Evolutionary conservation across 805 yeast species (phyloP), one percentile per base, ranked within the genome.

Genomic region (Starmera dryadoides): DNA sequence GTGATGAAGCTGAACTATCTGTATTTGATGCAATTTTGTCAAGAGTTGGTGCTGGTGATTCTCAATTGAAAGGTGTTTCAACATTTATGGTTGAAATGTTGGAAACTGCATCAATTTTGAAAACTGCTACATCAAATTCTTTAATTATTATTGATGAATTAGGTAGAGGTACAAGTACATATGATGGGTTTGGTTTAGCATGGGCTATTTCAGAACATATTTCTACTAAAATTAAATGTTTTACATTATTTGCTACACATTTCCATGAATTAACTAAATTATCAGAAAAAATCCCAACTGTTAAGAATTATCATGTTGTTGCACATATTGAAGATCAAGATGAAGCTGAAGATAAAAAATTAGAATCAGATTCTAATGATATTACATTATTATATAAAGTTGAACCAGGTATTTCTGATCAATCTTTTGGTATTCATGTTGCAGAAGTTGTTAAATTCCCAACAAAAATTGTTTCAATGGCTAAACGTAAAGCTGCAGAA

Each of bases 21-120:
- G 68, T 93, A 2, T 87, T 91, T 45, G 98, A 93, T 62, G 87
- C 96, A 2, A 82, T 93, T 5, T 71, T 93, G 43, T 94, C 98
- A 12, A 78, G 98, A 55, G 96, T 93, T n/a, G 98, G 98, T 10
- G 98, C 98, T 3, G 95, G 97, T 11, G 98, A 93, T 59, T 91
- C 97, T 0, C 98, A 93, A 62, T 69, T 93, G 55, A 89, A 91
- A 60, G 98, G 98, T 20, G 86, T 93, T 22, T 89, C 98, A 1
- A 93, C 98, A 0, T 93, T 93, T 53, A 85, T 86, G 86, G 86
- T 95, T 21, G 99, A 93, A 60, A 88, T 93, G 97, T 68, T 87
- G 38, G 98, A 93, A 53, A 86, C 96, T 38, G 81, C 96, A 0
- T 77, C 91, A 2, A 91, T 93, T 47, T 68, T 93, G 41, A 79